A percentile compares a stretch with the other conserved stretches of the same genome.
phyloP scores from a whole-genome alignment of 1,284 basidiomycete species.

The Pulveroboletus sp. region DNA sequence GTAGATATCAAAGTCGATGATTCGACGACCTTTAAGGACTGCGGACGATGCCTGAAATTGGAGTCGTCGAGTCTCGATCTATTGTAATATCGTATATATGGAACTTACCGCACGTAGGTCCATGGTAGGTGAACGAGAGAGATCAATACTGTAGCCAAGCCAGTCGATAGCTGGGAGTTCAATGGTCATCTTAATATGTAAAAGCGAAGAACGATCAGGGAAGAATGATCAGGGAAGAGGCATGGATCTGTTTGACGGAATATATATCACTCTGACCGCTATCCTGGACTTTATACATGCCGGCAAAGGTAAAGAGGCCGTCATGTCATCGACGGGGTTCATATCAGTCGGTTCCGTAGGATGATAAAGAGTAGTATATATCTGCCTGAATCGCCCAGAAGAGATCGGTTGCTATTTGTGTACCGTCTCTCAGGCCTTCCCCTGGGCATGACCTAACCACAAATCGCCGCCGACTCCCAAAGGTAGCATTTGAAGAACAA shows the following conservation, averaged over 20 bases:
- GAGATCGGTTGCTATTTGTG: not conserved
- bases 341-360: not conserved
- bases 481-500: constrained; percentile 1
- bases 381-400: not conserved
- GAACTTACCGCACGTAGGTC: constrained; percentile 8
- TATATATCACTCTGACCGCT: not conserved
- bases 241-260: too few species aligned
- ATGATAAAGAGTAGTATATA: not conserved
- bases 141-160: constrained; percentile 16
- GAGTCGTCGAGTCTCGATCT: not conserved
- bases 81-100: not conserved
- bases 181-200: not conserved
- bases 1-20: not conserved
- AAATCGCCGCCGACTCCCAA: too few species aligned
- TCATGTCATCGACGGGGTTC: not conserved
- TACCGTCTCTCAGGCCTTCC: too few species aligned
- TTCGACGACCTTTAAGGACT: not conserved
- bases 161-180: constrained; percentile 10
- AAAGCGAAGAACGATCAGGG: too few species aligned
- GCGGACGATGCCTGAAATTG: not conserved
- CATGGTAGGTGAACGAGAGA: constrained; percentile 8
- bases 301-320: not conserved
- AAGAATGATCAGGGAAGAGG: too few species aligned
- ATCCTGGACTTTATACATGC: not conserved
- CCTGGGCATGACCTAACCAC: too few species aligned